A percentile compares a stretch with the other conserved stretches of the same genome.
Evolutionary conservation across 78 protist genomes (phyloP).

Genomic region (Dictyostelium citrinum): DNA sequence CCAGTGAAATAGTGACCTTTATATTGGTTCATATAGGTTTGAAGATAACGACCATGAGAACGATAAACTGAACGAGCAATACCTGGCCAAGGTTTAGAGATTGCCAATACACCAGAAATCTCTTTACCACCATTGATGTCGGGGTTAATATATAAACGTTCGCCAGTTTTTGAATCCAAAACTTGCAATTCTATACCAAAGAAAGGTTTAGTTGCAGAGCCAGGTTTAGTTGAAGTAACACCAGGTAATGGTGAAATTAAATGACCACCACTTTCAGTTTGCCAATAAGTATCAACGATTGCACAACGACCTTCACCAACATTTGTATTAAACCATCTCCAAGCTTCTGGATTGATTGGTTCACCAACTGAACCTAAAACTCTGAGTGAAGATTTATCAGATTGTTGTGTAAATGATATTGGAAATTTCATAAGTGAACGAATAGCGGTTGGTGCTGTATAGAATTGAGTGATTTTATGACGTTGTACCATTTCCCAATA

Average conservation of each 20-base stretch:
- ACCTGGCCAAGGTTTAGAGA: conserved; percentile 93
- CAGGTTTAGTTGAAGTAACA: conserved; percentile 93
- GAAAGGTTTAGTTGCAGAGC: conserved; percentile 94
- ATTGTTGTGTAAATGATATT: conserved; percentile 72
- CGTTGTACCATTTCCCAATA: conserved; percentile 93
- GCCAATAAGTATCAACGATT: conserved; percentile 99
- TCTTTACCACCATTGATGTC: neutral
- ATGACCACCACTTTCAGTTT: conserved; percentile 98
- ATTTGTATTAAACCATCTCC: conserved; percentile 92
- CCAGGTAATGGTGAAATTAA: conserved; percentile 96
- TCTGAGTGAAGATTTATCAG: conserved; percentile 75
- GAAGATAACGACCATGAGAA: conserved; percentile 84
- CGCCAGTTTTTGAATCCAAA: conserved; percentile 83
- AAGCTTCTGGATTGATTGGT: conserved; percentile 95
- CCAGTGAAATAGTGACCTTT: conserved; percentile 95
- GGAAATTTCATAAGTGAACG: conserved; percentile 93
- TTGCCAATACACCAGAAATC: conserved; percentile 78
- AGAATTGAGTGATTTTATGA: conserved; percentile 92
- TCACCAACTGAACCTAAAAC: conserved; percentile 96
- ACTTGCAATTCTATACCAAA: conserved; percentile 93
- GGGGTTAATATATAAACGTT: neutral
- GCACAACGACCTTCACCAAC: conserved; percentile 90
- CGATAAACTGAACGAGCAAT: conserved; percentile 89
- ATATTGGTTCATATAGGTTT: conserved; percentile 84
- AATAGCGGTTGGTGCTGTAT: conserved; percentile 99